Conservation (phyloP, 148 eudicot genomes). For the Chenopodium album region DNA sequence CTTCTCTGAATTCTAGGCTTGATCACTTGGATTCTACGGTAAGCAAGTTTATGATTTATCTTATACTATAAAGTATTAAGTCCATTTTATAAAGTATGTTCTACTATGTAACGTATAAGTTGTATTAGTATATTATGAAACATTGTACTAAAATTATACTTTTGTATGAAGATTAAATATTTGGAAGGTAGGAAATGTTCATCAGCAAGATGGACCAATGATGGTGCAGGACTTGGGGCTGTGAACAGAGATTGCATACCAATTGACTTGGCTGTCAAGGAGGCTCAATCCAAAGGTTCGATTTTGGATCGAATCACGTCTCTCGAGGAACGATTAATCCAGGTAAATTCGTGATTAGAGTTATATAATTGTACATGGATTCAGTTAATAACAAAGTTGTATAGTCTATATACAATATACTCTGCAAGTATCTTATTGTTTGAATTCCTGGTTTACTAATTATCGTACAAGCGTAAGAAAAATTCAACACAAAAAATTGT, state of each 20-base stretch:
- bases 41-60: neutral
- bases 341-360: conserved; percentile 23
- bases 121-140: neutral
- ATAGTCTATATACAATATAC: no score
- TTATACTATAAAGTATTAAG: no score
- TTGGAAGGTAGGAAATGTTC: conserved; percentile 32
- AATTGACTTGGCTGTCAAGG: conserved; percentile 40
- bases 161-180: conserved; percentile 29
- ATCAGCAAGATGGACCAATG: conserved; percentile 30
- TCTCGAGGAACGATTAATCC: conserved; percentile 41
- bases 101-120: neutral
- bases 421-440: no score
- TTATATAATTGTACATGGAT: no score
- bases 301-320: conserved; percentile 44
- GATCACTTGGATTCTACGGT: conserved; percentile 48
- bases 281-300: conserved; percentile 46
- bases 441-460: no score
- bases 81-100: no score
- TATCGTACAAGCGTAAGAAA: no score
- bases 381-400: no score
- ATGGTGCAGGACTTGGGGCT: neutral
- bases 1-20: conserved; percentile 39
- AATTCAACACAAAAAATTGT: no score
- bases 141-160: neutral
- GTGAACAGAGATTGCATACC: conserved; percentile 24